Conservation (phyloP, 2,329 filamentous ascomycete species). For the Aspergillus ochraceus region DNA sequence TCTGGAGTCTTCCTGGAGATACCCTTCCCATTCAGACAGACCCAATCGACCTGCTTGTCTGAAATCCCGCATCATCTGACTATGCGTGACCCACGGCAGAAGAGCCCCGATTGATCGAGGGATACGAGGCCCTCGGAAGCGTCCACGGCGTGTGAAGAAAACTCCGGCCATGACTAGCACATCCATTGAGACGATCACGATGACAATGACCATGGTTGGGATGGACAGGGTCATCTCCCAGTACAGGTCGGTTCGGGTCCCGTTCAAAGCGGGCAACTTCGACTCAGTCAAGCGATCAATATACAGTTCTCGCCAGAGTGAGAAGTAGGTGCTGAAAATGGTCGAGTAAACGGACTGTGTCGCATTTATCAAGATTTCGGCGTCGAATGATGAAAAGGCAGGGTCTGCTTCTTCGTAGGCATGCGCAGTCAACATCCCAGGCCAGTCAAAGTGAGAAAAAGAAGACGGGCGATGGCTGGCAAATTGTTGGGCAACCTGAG, state of each 20-base stretch:
- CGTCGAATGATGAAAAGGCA: background rate
- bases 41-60: background rate
- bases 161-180: background rate
- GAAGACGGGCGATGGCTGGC: background rate
- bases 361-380: background rate
- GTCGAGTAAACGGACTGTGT: constrained; percentile 5
- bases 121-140: constrained; percentile 1
- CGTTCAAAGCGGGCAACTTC: background rate
- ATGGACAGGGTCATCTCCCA: constrained; percentile 5
- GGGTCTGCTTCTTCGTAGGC: background rate
- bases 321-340: constrained; percentile 10
- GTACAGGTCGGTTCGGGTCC: background rate
- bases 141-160: background rate
- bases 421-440: background rate
- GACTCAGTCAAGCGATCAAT: background rate
- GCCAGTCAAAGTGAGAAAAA: constrained; percentile 1
- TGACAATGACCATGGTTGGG: background rate
- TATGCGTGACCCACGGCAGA: constrained; percentile 4
- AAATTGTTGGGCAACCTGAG: background rate
- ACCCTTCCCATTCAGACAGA: background rate
- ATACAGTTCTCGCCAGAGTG: constrained; percentile 4
- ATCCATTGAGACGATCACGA: constrained; percentile 1
- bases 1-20: background rate
- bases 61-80: background rate
- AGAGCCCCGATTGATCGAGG: background rate